These are phyloP conservation scores for Ophiocordyceps australis DNA, from an alignment of 2,329 filamentous ascomycete species.

Conservation along the genomic window DNA sequence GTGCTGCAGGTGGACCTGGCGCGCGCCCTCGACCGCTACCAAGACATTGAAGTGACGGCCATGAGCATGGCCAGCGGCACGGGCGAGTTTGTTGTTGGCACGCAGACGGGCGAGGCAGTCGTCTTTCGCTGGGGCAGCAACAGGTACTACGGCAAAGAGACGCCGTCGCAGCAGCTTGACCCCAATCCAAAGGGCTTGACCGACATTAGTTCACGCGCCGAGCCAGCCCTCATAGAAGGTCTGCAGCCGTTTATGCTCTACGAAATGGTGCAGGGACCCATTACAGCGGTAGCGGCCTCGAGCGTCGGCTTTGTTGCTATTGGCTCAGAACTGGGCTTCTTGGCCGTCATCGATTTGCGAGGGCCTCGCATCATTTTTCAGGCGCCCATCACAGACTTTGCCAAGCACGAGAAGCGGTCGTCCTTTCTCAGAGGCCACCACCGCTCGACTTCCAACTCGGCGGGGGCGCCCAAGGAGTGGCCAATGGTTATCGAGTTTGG, in stretches of 20 bases:
- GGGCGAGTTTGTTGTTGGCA: constrained; percentile 71
- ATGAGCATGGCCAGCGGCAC: constrained; percentile 67
- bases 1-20: constrained; percentile 77
- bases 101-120: constrained; percentile 66
- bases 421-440: constrained; percentile 42
- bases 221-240: constrained; percentile 59
- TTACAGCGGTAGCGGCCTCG: constrained; percentile 68
- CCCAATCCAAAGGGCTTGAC: constrained; percentile 53
- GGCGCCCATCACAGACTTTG: constrained; percentile 52
- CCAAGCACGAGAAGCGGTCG: constrained; percentile 56
- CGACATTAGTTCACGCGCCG: constrained; percentile 54
- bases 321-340: constrained; percentile 65
- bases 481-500: constrained; percentile 76
- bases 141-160: constrained; percentile 47
- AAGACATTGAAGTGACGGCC: constrained; percentile 58
- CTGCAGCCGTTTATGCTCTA: constrained; percentile 66
- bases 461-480: constrained; percentile 55
- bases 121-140: constrained; percentile 84
- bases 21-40: constrained; percentile 60
- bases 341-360: constrained; percentile 74
- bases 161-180: constrained; percentile 25
- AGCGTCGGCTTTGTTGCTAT: constrained; percentile 83
- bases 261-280: constrained; percentile 64
- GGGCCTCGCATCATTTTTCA: constrained; percentile 74
- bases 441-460: constrained; percentile 15